These are phyloP conservation scores for Suaeda aralocaspica DNA, from an alignment of 148 eudicot species.

Conservation along the genomic window DNA sequence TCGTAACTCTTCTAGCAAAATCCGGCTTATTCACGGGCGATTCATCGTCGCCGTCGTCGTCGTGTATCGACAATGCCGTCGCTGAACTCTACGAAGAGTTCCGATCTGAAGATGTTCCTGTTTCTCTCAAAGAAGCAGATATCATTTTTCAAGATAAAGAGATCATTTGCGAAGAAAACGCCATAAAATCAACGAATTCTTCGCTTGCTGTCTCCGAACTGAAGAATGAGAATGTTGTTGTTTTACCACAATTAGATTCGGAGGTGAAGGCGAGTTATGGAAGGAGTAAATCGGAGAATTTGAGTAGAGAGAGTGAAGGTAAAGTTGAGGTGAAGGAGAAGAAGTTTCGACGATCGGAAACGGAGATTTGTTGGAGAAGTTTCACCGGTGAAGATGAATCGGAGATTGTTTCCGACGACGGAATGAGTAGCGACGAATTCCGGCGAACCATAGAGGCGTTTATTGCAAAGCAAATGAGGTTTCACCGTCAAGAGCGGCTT, in stretches of 20 bases:
- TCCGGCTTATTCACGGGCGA: constrained; percentile 39
- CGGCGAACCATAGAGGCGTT: constrained; percentile 67
- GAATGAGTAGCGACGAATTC: constrained; percentile 71
- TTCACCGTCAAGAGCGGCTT: constrained; percentile 62
- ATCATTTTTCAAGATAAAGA: constrained; percentile 60
- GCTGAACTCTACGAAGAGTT: constrained; percentile 35
- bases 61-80: constrained; percentile 23
- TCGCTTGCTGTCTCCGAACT: constrained; percentile 4
- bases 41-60: not conserved
- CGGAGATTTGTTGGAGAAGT: constrained; percentile 37
- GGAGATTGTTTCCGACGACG: constrained; percentile 32
- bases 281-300: constrained; percentile 51
- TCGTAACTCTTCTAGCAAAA: constrained; percentile 57
- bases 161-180: constrained; percentile 46
- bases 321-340: constrained; percentile 8
- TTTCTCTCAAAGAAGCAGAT: constrained; percentile 19
- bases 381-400: constrained; percentile 20
- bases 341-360: constrained; percentile 55
- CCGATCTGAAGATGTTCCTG: constrained; percentile 17
- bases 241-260: not conserved
- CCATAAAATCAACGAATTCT: not conserved
- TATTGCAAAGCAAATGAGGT: constrained; percentile 76
- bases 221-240: not conserved
- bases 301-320: constrained; percentile 13
- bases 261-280: constrained; percentile 15